Evolutionary conservation across 768 basidiomycete species (phyloP), one percentile per base, ranked within the genome.

Genomic region (Mrakia hoshinonis): DNA sequence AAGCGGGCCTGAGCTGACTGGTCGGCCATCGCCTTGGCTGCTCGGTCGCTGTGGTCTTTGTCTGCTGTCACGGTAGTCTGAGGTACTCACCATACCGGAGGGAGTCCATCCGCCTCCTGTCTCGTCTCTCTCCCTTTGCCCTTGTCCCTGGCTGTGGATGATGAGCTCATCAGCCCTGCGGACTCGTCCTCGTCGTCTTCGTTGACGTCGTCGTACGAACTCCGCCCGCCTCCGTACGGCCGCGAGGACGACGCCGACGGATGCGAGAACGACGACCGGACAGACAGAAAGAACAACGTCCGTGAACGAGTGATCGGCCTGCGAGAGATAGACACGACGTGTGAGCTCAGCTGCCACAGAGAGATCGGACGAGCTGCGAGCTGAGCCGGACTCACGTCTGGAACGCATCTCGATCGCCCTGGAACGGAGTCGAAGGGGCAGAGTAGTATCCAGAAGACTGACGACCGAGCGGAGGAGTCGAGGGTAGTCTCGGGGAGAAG

Each of bases 261-360:
- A 83, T 83, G 4, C 22, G 75, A 69, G 31, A 78, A 76, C 18
- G 91, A 91, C 81, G 94, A 90, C 73, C 95, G 85, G 81, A 90
- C 92, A 7, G 93, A 95, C 73, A 94, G 88, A 80, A 97, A 98
- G 76, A 97, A 85, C 67, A 91, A 85, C 3, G 95, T 97, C 60
- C 95, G 81, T 1, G 91, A 92, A 75, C 95, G 88, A 46, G 89
- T 92, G 4, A 78, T 73, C 0, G 76, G 76, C 29, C 70, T 55
- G 6, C 34, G 7, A 29, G n/a, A 63, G 2, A 31, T 43, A 34
- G 10, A 26, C 9, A 51, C 22, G 26, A 22, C 11, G 29, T 26
- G 29, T 48, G 10, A 55, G 60, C 46, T 7, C 6, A 7, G 43
- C 43, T 7, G n/a, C n/a, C n/a, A n/a, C n/a, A n/a, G 2, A 20